These are phyloP conservation scores for Flueggea neowawraea DNA, from an alignment of 441 rosid species.

Conservation along the genomic window DNA sequence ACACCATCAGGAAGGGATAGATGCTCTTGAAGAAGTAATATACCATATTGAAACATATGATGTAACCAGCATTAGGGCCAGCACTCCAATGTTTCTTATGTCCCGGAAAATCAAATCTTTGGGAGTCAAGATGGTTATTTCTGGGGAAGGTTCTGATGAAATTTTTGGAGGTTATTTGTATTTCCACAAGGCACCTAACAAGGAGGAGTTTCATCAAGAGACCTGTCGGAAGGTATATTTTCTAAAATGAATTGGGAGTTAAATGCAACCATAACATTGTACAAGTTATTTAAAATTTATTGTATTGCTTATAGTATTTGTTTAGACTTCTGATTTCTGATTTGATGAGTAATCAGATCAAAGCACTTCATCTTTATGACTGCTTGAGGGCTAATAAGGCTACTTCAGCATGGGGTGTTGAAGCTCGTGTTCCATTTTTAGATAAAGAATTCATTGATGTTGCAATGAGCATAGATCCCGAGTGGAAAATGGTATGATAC, in stretches of 20 bases:
- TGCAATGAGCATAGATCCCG: slow-evolving; percentile 98
- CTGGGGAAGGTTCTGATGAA: slow-evolving; percentile 99
- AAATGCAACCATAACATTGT: background rate
- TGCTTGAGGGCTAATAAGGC: slow-evolving; percentile 99
- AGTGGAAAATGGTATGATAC: slow-evolving; percentile 83
- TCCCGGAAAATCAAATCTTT: slow-evolving; percentile 96
- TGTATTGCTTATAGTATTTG: background rate
- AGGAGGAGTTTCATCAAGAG: slow-evolving; percentile 92
- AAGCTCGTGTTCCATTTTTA: slow-evolving; percentile 98
- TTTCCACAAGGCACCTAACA: slow-evolving; percentile 99
- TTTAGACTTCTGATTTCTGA: slow-evolving; percentile 16
- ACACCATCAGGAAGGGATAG: slow-evolving; percentile 81
- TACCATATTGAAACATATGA: slow-evolving; percentile 96
- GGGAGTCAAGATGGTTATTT: slow-evolving; percentile 99
- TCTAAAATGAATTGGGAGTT: background rate
- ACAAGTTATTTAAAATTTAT: background rate
- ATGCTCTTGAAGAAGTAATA: slow-evolving; percentile 96
- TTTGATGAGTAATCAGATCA: slow-evolving; percentile 54
- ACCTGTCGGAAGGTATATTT: slow-evolving; percentile 85
- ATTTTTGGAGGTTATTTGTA: slow-evolving; percentile 97
- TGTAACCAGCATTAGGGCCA: slow-evolving; percentile 97
- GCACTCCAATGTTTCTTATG: slow-evolving; percentile 99
- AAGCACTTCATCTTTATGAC: slow-evolving; percentile 95
- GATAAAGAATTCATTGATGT: slow-evolving; percentile 76
- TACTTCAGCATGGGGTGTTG: slow-evolving; percentile 99